Evolutionary conservation across 345 rosid genomes (phyloP).

Genomic region (Draba incana): DNA sequence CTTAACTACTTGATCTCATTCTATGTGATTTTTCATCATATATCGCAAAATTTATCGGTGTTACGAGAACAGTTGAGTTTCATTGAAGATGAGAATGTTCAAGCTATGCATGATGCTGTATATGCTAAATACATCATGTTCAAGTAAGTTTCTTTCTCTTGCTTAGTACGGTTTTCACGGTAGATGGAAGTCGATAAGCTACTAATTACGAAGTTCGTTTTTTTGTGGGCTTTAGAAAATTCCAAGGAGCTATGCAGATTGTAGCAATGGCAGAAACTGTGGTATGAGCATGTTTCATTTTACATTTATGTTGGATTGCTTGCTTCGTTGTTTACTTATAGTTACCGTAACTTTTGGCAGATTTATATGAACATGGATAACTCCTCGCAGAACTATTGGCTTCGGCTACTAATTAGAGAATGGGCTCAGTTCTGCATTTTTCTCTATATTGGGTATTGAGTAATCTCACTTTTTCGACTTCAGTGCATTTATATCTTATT

Average conservation of each 20-base stretch:
- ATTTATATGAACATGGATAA: slow-evolving; percentile 70
- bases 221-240: slow-evolving; percentile 58
- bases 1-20: slow-evolving; percentile 80
- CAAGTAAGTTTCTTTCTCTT: slow-evolving; percentile 55
- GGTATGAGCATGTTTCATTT: slow-evolving; percentile 39
- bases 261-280: slow-evolving; percentile 83
- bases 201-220: slow-evolving; percentile 8
- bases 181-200: slow-evolving; percentile 20
- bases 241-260: slow-evolving; percentile 90
- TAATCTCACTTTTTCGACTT: slow-evolving; percentile 12
- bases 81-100: slow-evolving; percentile 82
- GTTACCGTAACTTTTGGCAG: slow-evolving; percentile 43
- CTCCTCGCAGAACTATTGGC: slow-evolving; percentile 78
- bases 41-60: slow-evolving; percentile 69
- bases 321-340: neutral
- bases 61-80: slow-evolving; percentile 70
- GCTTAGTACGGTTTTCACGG: neutral
- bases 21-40: slow-evolving; percentile 79
- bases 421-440: slow-evolving; percentile 91
- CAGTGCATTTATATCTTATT: slow-evolving; percentile 8
- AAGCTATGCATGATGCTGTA: slow-evolving; percentile 82
- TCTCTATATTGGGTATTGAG: slow-evolving; percentile 72
- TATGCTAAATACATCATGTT: slow-evolving; percentile 79
- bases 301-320: slow-evolving; percentile 2
- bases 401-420: slow-evolving; percentile 76